Base-by-base conservation (phyloP, 108 stramenopile species). In the Tribonema minus region DNA sequence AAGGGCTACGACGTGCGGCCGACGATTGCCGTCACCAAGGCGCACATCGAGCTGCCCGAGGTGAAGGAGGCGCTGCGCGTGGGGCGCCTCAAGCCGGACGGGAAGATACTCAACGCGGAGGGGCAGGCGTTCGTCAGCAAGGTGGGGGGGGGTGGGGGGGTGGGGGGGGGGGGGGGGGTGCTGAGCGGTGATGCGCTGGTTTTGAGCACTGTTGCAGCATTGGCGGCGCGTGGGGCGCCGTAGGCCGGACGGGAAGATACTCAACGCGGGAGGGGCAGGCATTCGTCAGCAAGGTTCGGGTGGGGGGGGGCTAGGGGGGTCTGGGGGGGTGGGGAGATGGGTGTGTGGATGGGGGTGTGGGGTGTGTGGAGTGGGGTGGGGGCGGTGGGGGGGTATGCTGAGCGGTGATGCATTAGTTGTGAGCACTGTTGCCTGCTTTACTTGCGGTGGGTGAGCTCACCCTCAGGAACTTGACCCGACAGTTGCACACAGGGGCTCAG, bases 21-120 rank as follows among this genome's bases (percentile, higher is more conserved):
- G 1, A 99, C 98, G n/a, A 99, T 99, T 83, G 98, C 98, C 37
- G 94, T 99, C n/a, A 99, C 98, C 15, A 96, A 97, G 61, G 97
- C 97, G 0, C 97, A 98, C 88, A 94, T 98, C 84, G 95, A 98
- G 68, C 75, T 98, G 2, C 95, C 97, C 0, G 97, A 98, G 86
- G 91, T 94, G 67, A 85, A 93, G 29, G 95, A 98, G 70, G 82
- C 84, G 20, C 67, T 99, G 4, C 81, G 88, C 15, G 71, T 90
- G 25, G 94, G 94, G 26, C 80, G 98, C 12, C 88, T 99, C 31
- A 79, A 86, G 33, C 91, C 98, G 0, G 98, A 97, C 79, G 95
- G 95, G 12, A 40, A 46, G 33, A 64, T 99, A 69, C 84, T 99
- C 37, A 76, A 91, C 77, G 83, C 87, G 15, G 88, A 83, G 15